Evolutionary conservation across 2,329 filamentous ascomycete genomes (phyloP).

Genomic region (Xylariaceae sp.): DNA sequence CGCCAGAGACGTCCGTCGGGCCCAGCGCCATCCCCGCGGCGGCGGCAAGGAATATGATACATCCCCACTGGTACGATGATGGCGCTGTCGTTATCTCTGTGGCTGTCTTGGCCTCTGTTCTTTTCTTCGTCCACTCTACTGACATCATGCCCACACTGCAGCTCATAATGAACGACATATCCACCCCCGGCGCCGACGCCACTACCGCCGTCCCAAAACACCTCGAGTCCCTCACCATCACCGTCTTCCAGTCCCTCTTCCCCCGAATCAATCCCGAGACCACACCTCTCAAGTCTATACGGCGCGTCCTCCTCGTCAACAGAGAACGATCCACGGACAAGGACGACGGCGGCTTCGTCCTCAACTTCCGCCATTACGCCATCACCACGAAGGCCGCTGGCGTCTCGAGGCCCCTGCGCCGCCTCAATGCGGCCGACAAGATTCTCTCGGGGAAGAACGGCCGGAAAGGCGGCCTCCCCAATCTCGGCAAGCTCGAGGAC

Average conservation of each 20-base stretch:
- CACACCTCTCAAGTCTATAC: constrained; percentile 88
- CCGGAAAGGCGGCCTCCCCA: constrained; percentile 73
- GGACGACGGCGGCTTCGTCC: constrained; percentile 69
- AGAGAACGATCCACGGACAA: constrained; percentile 60
- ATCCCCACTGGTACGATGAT: constrained; percentile 66
- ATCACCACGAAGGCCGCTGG: constrained; percentile 88
- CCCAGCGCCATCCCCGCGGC: constrained; percentile 77
- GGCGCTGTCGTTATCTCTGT: too few species aligned
- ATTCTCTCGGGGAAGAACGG: constrained; percentile 60
- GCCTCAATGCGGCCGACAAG: constrained; percentile 83
- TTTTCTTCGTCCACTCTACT: constrained; percentile 22
- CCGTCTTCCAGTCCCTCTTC: constrained; percentile 93
- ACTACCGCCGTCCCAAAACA: constrained; percentile 81
- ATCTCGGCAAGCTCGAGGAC: constrained; percentile 86
- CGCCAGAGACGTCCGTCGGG: constrained; percentile 82
- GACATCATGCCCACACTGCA: constrained; percentile 27
- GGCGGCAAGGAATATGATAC: constrained; percentile 83
- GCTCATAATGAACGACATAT: constrained; percentile 99
- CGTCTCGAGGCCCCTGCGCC: constrained; percentile 77
- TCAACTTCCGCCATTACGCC: constrained; percentile 90
- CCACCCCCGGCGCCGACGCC: constrained; percentile 58
- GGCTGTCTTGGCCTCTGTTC: constrained; percentile 4
- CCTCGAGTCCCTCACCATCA: constrained; percentile 87
- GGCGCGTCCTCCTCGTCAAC: constrained; percentile 85
- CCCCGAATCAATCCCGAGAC: constrained; percentile 91